Evolutionary conservation across 176 grass and related monocot species (phyloP).

Genomic region (Avena insularis): DNA sequence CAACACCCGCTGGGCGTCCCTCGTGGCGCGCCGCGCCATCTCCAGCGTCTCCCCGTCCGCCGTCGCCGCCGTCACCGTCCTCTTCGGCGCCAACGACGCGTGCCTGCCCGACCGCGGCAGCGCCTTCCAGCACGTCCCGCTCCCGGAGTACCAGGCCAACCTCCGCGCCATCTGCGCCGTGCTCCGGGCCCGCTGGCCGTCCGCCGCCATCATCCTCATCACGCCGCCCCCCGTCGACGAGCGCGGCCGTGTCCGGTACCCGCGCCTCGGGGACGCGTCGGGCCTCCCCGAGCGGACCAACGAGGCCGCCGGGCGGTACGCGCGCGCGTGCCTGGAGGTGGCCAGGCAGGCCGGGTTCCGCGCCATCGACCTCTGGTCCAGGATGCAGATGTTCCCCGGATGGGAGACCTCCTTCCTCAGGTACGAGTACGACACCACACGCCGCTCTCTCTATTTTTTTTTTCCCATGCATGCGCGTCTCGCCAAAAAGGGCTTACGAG

Average conservation of each 20-base stretch:
- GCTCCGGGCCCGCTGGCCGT: conserved; percentile 43
- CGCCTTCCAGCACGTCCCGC: conserved; percentile 58
- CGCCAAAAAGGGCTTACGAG: no score
- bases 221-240: conserved; percentile 77
- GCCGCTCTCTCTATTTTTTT: not conserved
- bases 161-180: conserved; percentile 62
- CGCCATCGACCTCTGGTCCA: conserved; percentile 71
- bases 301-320: conserved; percentile 57
- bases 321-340: conserved; percentile 58
- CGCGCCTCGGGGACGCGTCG: conserved; percentile 25
- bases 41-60: not conserved
- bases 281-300: conserved; percentile 70
- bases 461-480: no score
- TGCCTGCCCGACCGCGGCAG: conserved; percentile 53
- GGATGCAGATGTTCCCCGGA: conserved; percentile 58
- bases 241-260: conserved; percentile 49
- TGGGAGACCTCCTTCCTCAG: conserved; percentile 71
- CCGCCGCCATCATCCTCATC: conserved; percentile 58
- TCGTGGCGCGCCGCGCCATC: conserved; percentile 35
- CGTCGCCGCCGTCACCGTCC: conserved; percentile 51
- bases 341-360: conserved; percentile 38
- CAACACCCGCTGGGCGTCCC: conserved; percentile 67
- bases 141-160: conserved; percentile 63
- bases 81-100: conserved; percentile 80
- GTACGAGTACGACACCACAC: conserved; percentile 4